Base-by-base conservation (phyloP, 1,284 basidiomycete genomes). In the Marasmius oreades region DNA sequence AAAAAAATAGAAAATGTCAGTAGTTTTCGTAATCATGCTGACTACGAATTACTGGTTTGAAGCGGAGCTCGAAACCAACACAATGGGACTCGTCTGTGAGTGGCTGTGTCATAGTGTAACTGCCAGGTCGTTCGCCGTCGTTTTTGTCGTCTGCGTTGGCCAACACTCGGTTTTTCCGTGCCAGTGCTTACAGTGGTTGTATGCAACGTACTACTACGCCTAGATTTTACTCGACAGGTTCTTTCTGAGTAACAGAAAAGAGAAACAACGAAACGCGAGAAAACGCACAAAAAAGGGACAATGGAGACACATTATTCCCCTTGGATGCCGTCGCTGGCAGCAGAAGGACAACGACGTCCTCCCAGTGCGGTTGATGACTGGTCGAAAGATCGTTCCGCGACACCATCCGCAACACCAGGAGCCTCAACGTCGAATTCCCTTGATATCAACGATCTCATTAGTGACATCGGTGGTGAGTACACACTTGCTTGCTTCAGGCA, bases 151-250 rank as follows among this genome's bases (percentile, higher is more conserved):
- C 66, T 68, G 66, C 66, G 62, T 65, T 67, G 64, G 65, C 66
- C 66, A 69, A 66, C 67, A 64, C 66, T 68, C 64, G 66, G 70
- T 31, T 72, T 69, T 70, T 67, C 69, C 74, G 47, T 50, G 24
- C 47, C 28, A 50, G 47, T 31, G 26, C 31, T 26, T 31, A 12
- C 47, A 50, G 47, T 50, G 47, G 70, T 33, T 33, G 11, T 50
- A 31, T 50, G 47, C 28, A 75, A 77, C 78, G 23, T 50, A 50
- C 47, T 18, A 50, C 79, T 79, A 81, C 72, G 68, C 71, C 74
- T 77, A 74, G 72, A 77, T 77, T 77, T 77, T 75, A 75, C 74
- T 73, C 71, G 75, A 69, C 76, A 71, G 73, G 68, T 72, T 68
- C 61, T 62, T 62, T 56, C 59, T 74, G 73, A 73, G 70, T 71